Base-by-base conservation (phyloP, 768 basidiomycete species). In the Roridomyces roridus region DNA sequence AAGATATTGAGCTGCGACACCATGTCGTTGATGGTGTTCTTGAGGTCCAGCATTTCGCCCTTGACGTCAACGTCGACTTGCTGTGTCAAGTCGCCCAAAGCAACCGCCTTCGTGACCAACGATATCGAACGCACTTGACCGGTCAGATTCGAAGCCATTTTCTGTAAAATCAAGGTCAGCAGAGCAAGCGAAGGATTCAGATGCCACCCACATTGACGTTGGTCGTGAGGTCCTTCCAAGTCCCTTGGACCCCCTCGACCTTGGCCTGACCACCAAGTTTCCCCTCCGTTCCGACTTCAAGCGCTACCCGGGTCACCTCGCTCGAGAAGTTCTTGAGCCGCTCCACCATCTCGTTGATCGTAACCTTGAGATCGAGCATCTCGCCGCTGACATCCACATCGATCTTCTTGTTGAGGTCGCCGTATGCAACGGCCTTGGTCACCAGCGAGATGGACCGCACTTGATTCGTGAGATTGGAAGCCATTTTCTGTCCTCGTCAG, bases 331-430 rank as follows among this genome's bases (percentile, higher is more conserved):
- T 34, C 17, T 36, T 23, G 14, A 50, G 29, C 26, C 48, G 25
- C 34, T 50, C 36, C 48, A 50, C 48, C 48, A 50, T 50, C 37
- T 50, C 50, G 40, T 51, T 51, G 37, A 51, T 51, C 6, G 50
- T 51, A 10, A 51, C 39, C 26, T 51, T 93, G 70, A 93, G 76
- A 70, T 92, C 90, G 59, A 90, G 74, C 49, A 97, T 96, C 73
- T 97, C 95, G 20, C 95, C 95, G 24, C 87, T 81, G 8, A 88
- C 89, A 67, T 94, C 92, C 64, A 96, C 94, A 52, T 93, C 91
- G 65, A 97, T 95, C 69, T 92, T 92, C 70, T 92, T 91, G 46
- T 86, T 89, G 62, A 94, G 74, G 72, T 97, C 94, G 29, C 94
- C 95, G 49, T 89, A 76, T 0, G 94, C 94, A 69, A 96, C 94